Base-by-base conservation (phyloP, 345 rosid species). In the Syzygium aqueum region DNA sequence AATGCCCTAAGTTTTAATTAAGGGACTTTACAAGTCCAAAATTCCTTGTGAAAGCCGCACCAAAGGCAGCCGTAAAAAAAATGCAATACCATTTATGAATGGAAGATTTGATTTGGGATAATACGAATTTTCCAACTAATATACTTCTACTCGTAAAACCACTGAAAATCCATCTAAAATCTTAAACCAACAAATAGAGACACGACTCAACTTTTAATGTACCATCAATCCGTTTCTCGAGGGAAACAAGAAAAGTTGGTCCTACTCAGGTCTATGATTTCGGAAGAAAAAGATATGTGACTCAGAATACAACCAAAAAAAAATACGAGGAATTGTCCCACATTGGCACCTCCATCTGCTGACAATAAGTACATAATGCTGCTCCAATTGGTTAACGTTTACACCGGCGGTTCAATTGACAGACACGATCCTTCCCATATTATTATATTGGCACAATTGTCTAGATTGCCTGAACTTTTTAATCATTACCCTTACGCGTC, bases 51-150 rank as follows among this genome's bases (percentile, higher is more conserved):
- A 17, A 17, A 33, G 78, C 5, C 17, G 12, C 3, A 17, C 23
- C 78, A 4, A 73, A 9, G 1, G 0, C 4, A 0, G 7, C 0
- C 3, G 7, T 19, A 30, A 73, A 33, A 33, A 33, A 19, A 1
- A 73, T 37, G 22, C 7, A 2, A 2, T 37, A 73, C 3, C 1
- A 37, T 73, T 27, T 25, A 57, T 10, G 11, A 57, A 57, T 10
- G 3, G 8, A 19, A 8, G 7, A 19, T 19, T 53, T 19, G 10
- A 19, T 53, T 7, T 7, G 57, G 57, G 57, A 53, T 53, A 19
- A 19, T 19, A 7, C 7, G 10, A 53, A 61, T 61, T 27, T 61
- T 27, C 63, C 33, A 27, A 27, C 2, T 0, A 6, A 8, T 8
- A 8, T 16, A 16, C 23, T 27, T 65, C 43, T 8, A 67, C 0